phyloP scores from a whole-genome alignment of 768 basidiomycete genomes.

The Pluteus cervinus region DNA sequence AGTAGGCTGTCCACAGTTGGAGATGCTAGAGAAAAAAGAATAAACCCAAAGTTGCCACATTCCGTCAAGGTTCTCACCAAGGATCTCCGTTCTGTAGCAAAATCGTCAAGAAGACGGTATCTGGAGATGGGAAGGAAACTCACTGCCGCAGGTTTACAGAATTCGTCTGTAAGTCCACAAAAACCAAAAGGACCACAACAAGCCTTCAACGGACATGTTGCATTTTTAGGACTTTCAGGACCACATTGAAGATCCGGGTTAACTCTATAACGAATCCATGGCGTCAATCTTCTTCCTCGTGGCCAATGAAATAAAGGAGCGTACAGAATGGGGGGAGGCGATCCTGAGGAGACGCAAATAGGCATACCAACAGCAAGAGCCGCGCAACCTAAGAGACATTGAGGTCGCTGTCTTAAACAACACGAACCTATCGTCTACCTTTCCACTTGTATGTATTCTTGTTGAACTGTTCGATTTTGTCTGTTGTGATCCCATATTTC shows the following conservation, averaged over 20 bases:
- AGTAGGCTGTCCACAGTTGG: too few species aligned
- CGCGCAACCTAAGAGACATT: conserved; percentile 13
- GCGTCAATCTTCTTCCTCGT: too few species aligned
- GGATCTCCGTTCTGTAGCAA: too few species aligned
- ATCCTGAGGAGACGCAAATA: conserved; percentile 17
- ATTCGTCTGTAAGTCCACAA: conserved; percentile 18
- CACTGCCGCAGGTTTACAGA: conserved; percentile 14
- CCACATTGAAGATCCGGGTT: conserved; percentile 15
- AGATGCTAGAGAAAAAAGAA: too few species aligned
- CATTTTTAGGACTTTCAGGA: conserved; percentile 13
- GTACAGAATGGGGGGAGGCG: conserved; percentile 15
- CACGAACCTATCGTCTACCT: conserved; percentile 6
- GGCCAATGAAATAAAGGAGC: conserved; percentile 3
- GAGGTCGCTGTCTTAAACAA: too few species aligned
- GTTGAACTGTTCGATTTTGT: conserved; percentile 14
- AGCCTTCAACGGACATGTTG: conserved; percentile 16
- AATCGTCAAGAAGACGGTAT: too few species aligned
- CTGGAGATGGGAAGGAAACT: too few species aligned
- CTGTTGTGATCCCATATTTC: conserved; percentile 13
- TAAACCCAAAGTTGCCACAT: too few species aligned
- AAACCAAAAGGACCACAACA: conserved; percentile 20
- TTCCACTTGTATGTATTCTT: conserved; percentile 14
- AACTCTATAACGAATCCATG: conserved; percentile 6
- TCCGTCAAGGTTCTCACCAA: too few species aligned
- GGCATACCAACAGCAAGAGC: conserved; percentile 11